A percentile compares a stretch with the other conserved stretches of the same genome.
Evolutionary conservation across 1,139 yeast genomes (phyloP).

Genomic region (Arxiozyma bovina): DNA sequence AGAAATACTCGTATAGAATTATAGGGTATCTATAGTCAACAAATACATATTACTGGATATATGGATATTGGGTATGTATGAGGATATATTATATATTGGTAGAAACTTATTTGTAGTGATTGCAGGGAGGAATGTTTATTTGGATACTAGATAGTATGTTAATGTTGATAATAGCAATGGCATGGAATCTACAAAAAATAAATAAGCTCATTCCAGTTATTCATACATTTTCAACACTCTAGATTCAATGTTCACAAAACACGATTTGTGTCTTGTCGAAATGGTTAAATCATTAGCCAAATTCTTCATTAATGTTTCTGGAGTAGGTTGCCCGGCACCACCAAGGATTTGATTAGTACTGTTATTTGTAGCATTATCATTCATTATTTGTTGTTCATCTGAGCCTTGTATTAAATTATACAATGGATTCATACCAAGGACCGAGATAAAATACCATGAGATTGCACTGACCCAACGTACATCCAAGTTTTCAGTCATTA

Average conservation of each 20-base stretch:
- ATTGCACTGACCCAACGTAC: slow-evolving; percentile 92
- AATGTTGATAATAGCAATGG: too few species aligned
- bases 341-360: slow-evolving; percentile 20
- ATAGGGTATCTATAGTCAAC: too few species aligned
- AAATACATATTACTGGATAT: too few species aligned
- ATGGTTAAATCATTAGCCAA: slow-evolving; percentile 76
- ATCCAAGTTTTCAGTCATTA: slow-evolving; percentile 74
- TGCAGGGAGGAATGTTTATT: too few species aligned
- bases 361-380: slow-evolving; percentile 11
- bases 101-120: too few species aligned
- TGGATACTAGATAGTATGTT: too few species aligned
- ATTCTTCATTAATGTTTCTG: slow-evolving; percentile 46
- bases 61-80: too few species aligned
- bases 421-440: slow-evolving; percentile 76
- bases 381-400: slow-evolving; percentile 11
- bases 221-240: slow-evolving; percentile 42
- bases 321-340: slow-evolving; percentile 52
- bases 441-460: slow-evolving; percentile 93
- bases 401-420: slow-evolving; percentile 55
- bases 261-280: slow-evolving; percentile 43
- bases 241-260: slow-evolving; percentile 56
- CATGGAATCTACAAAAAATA: too few species aligned
- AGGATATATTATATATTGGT: too few species aligned
- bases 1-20: too few species aligned
- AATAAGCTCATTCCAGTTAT: slow-evolving; percentile 3